A percentile compares a stretch with the other conserved stretches of the same genome.
These are phyloP conservation scores for Actinomortierella ambigua DNA, from an alignment of 371 early-diverging fungal genomes.

Conservation along the genomic window DNA sequence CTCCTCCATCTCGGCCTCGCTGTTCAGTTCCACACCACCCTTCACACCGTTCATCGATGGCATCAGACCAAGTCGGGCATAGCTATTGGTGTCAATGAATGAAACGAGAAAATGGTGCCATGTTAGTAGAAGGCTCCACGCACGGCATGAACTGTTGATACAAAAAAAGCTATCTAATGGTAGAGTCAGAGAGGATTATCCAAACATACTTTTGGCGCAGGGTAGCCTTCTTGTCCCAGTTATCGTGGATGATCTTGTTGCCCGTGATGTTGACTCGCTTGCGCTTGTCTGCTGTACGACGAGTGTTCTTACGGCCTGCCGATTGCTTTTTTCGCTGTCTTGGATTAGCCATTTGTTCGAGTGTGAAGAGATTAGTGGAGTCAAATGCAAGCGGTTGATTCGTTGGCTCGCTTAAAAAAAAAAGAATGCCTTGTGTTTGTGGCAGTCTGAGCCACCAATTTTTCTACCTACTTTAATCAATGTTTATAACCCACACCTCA, in stretches of 20 bases:
- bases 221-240: conserved; percentile 80
- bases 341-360: conserved; percentile 21
- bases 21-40: conserved; percentile 63
- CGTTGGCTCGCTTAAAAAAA: neutral
- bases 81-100: conserved; percentile 43
- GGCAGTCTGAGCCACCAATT: no score
- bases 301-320: conserved; percentile 52
- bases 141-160: neutral
- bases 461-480: no score
- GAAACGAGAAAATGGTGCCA: neutral
- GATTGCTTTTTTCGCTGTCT: conserved; percentile 33
- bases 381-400: neutral
- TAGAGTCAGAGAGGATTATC: neutral
- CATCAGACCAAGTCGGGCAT: conserved; percentile 74
- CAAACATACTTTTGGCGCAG: conserved; percentile 73
- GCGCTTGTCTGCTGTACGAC: conserved; percentile 60
- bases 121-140: neutral
- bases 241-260: conserved; percentile 64
- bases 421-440: conserved; percentile 3
- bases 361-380: neutral
- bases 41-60: conserved; percentile 77
- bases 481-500: no score
- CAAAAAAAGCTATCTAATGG: neutral
- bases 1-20: conserved; percentile 33
- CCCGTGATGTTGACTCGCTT: conserved; percentile 58